These are phyloP conservation scores for Trichoderma sp. DNA, from an alignment of 2,329 filamentous ascomycete genomes.

Conservation along the genomic window DNA sequence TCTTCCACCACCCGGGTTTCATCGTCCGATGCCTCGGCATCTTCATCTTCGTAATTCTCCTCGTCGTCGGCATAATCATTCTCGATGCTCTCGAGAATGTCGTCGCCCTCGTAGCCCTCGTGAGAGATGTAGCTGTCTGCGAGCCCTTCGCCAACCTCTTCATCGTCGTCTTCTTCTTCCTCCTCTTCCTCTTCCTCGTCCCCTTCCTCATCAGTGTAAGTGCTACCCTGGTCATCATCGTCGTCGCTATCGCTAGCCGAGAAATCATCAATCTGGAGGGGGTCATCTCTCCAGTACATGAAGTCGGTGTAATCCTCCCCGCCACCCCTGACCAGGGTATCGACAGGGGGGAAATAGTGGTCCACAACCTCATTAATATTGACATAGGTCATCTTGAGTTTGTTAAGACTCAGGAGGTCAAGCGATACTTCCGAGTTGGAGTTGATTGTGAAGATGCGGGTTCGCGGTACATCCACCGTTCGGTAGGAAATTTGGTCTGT, in stretches of 20 bases:
- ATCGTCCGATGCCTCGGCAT: conserved; percentile 21
- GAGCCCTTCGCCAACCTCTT: conserved; percentile 41
- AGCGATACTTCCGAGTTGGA: conserved; percentile 93
- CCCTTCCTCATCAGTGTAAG: conserved; percentile 46
- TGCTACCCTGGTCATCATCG: conserved; percentile 46
- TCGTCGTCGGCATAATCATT: conserved; percentile 37
- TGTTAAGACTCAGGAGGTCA: conserved; percentile 85
- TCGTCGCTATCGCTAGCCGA: conserved; percentile 65
- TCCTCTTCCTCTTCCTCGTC: conserved; percentile 26
- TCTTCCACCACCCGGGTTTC: conserved; percentile 41
- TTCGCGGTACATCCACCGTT: conserved; percentile 90
- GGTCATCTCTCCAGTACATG: conserved; percentile 87
- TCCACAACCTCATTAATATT: conserved; percentile 97
- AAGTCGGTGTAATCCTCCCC: conserved; percentile 97
- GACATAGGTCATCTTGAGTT: conserved; percentile 94
- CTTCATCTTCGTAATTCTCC: conserved; percentile 29
- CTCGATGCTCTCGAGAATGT: conserved; percentile 24
- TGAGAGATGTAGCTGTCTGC: conserved; percentile 56
- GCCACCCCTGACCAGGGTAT: conserved; percentile 79
- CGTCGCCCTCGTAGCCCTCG: conserved; percentile 47
- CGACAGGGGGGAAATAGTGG: conserved; percentile 94
- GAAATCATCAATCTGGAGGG: conserved; percentile 83
- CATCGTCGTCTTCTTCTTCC: conserved; percentile 34
- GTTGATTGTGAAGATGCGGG: conserved; percentile 97
- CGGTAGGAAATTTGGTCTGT: conserved; percentile 96